These are phyloP conservation scores for Dorcoceras hygrometricum DNA, from an alignment of 257 asterid species.

Conservation along the genomic window DNA sequence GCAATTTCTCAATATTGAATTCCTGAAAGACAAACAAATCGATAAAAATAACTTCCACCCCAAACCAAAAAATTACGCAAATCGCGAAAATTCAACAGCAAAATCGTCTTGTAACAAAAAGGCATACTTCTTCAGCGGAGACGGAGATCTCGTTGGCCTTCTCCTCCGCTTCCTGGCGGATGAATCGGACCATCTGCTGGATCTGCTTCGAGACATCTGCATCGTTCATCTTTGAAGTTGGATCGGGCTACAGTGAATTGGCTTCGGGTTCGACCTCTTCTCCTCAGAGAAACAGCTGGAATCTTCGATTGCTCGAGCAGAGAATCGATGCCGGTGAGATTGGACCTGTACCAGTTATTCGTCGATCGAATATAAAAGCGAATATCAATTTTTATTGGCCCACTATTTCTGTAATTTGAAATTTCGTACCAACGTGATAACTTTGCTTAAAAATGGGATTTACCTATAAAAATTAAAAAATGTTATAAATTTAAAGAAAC, in stretches of 20 bases:
- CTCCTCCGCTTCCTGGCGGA: slow-evolving; percentile 98
- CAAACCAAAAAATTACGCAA: neutral
- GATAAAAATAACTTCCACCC: neutral
- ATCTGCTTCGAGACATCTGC: slow-evolving; percentile 94
- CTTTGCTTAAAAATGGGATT: no score
- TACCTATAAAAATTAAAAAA: no score
- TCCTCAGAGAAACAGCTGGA: slow-evolving; percentile 11
- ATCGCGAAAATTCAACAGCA: slow-evolving; percentile 4
- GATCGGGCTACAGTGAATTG: slow-evolving; percentile 27
- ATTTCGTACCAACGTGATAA: no score
- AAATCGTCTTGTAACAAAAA: neutral
- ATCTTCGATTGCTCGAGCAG: no score
- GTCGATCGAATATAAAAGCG: no score
- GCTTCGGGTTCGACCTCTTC: neutral
- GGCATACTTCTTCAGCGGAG: slow-evolving; percentile 86
- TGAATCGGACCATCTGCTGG: slow-evolving; percentile 99
- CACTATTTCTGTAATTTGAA: no score
- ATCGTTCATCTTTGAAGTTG: slow-evolving; percentile 70
- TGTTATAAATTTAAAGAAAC: no score
- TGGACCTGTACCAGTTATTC: no score
- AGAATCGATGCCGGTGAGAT: no score
- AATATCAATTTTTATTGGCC: no score
- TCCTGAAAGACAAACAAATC: slow-evolving; percentile 45
- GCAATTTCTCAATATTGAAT: slow-evolving; percentile 97
- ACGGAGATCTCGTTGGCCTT: slow-evolving; percentile 94